Evolutionary conservation across 805 yeast genomes (phyloP).

Genomic region (Isabelozyma gotoi): DNA sequence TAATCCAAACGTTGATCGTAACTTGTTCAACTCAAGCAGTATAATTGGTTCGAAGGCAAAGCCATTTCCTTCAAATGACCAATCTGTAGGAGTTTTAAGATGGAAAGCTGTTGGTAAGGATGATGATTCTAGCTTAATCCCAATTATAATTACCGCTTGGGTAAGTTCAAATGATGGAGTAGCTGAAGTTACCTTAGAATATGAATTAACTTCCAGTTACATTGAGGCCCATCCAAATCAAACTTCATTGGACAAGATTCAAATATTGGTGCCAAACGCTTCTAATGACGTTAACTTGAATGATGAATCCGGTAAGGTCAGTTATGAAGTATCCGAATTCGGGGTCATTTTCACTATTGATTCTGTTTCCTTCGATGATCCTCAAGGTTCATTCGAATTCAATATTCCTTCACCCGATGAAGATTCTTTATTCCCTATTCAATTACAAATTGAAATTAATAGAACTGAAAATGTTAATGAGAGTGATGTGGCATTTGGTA

Average conservation of each 20-base stretch:
- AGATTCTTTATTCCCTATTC: conserved; percentile 87
- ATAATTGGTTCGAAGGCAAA: conserved; percentile 76
- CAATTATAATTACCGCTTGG: conserved; percentile 84
- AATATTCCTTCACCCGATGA: conserved; percentile 72
- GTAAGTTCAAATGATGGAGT: conserved; percentile 60
- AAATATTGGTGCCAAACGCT: conserved; percentile 65
- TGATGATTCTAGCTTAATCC: conserved; percentile 57
- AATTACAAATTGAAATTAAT: conserved; percentile 57
- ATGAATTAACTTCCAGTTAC: conserved; percentile 59
- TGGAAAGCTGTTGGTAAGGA: conserved; percentile 77
- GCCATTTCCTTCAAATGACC: conserved; percentile 89
- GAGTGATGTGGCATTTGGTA: conserved; percentile 54
- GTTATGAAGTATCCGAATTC: conserved; percentile 59
- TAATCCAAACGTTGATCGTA: conserved; percentile 92
- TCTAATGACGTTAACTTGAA: conserved; percentile 53
- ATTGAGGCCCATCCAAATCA: conserved; percentile 26
- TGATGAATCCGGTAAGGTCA: conserved; percentile 49
- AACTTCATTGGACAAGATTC: conserved; percentile 52
- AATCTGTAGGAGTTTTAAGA: conserved; percentile 85
- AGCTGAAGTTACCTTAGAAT: conserved; percentile 82
- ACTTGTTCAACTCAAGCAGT: conserved; percentile 54
- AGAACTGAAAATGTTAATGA: conserved; percentile 40
- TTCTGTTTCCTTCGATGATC: conserved; percentile 49
- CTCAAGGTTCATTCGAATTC: conserved; percentile 78
- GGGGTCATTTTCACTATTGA: conserved; percentile 70